Conservation (phyloP, 2,329 filamentous ascomycete genomes). For the Calonectria fujianensis region DNA sequence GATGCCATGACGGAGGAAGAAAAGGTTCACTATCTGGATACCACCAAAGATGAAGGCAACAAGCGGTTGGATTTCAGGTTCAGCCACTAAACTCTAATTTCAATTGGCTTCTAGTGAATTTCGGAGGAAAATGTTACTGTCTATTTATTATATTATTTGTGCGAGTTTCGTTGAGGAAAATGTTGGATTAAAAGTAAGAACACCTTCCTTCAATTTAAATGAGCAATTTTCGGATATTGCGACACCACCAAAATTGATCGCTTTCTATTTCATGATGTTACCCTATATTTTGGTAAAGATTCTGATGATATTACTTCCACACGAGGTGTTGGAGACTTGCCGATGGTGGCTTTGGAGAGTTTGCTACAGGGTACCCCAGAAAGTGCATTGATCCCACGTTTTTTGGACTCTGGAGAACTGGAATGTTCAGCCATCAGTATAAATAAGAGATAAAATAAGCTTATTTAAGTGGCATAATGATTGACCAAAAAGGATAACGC, state of each 20-base stretch:
- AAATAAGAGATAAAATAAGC: conserved; percentile 1
- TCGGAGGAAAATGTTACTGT: neutral
- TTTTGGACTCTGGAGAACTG: neutral
- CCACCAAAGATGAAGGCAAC: conserved; percentile 65
- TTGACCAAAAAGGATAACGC: neutral
- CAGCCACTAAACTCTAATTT: conserved; percentile 52
- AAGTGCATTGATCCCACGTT: neutral
- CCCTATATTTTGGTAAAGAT: neutral
- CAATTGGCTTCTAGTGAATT: neutral
- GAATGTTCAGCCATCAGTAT: neutral
- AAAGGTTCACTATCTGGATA: conserved; percentile 57
- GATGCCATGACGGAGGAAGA: conserved; percentile 66
- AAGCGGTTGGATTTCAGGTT: conserved; percentile 66
- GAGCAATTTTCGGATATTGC: neutral
- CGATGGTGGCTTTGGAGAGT: neutral
- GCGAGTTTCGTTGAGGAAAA: neutral
- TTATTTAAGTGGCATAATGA: neutral
- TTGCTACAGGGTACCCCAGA: neutral
- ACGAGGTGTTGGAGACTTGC: neutral
- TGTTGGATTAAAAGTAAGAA: neutral
- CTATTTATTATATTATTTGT: neutral
- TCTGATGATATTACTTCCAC: neutral
- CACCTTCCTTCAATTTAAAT: neutral
- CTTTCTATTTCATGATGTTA: neutral
- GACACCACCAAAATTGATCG: neutral